phyloP scores from a whole-genome alignment of 352 stramenopile species.

The Labyrinthula sp. region DNA sequence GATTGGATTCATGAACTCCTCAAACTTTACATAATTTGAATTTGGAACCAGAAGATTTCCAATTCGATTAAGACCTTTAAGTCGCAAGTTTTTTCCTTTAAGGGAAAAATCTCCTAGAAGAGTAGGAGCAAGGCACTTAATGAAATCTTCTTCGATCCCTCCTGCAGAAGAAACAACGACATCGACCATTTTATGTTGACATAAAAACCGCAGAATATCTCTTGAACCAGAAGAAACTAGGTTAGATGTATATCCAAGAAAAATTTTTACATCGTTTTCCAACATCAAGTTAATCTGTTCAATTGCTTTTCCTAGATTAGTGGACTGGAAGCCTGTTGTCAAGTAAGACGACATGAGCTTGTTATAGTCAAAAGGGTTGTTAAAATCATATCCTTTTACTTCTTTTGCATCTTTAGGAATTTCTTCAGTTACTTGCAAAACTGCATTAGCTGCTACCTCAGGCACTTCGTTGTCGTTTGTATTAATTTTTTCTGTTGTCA shows the following conservation, averaged over 20 bases:
- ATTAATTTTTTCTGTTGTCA: too few species aligned
- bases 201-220: constrained; percentile 89
- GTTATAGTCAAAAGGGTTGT: constrained; percentile 57
- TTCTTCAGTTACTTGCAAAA: constrained; percentile 32
- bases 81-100: constrained; percentile 45
- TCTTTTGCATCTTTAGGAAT: constrained; percentile 31
- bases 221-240: constrained; percentile 92
- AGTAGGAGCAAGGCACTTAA: constrained; percentile 95
- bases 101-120: constrained; percentile 93
- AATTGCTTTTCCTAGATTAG: constrained; percentile 81
- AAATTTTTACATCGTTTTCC: constrained; percentile 82
- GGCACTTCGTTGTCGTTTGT: constrained; percentile 23
- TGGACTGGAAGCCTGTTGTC: constrained; percentile 77
- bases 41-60: constrained; percentile 99
- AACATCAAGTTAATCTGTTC: constrained; percentile 96
- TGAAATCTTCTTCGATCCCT: constrained; percentile 91
- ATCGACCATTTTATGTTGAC: constrained; percentile 93
- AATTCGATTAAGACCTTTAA: constrained; percentile 94
- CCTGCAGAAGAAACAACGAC: constrained; percentile 75
- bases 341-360: constrained; percentile 53
- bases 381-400: constrained; percentile 51
- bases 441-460: constrained; percentile 30
- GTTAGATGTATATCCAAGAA: constrained; percentile 97
- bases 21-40: constrained; percentile 97
- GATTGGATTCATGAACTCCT: constrained; percentile 78